Evolutionary conservation across 2,329 filamentous ascomycete genomes (phyloP).

Genomic region (Aspergillus chevalieri): DNA sequence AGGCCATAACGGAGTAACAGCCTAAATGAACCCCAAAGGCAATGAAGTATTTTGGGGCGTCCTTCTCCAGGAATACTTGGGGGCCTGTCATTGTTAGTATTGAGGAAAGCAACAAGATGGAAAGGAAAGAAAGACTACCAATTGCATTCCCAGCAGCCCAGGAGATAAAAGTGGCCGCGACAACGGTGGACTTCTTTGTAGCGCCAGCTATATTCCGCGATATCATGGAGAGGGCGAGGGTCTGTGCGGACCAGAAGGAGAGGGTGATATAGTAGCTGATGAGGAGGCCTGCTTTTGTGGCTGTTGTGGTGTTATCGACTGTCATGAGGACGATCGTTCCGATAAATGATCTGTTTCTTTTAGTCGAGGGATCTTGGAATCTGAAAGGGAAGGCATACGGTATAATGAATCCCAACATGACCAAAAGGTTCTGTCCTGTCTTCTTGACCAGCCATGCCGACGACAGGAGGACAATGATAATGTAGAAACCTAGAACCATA

Average conservation of each 20-base stretch:
- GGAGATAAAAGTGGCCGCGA: constrained; percentile 64
- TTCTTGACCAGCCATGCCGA: constrained; percentile 64
- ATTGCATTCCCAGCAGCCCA: constrained; percentile 65
- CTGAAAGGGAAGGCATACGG: constrained; percentile 45
- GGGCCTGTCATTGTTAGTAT: constrained; percentile 40
- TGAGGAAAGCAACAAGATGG: neutral
- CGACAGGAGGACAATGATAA: constrained; percentile 62
- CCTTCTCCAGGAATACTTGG: constrained; percentile 57
- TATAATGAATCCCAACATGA: constrained; percentile 61
- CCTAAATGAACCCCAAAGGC: constrained; percentile 65
- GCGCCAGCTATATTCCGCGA: constrained; percentile 65
- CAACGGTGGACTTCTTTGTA: constrained; percentile 64
- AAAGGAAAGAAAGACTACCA: constrained; percentile 32
- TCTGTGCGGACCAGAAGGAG: constrained; percentile 71
- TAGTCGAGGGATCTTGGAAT: neutral
- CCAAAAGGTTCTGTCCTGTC: constrained; percentile 60
- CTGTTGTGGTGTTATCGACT: constrained; percentile 51
- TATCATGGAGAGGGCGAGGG: constrained; percentile 60
- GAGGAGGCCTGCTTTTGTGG: constrained; percentile 60
- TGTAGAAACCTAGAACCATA: constrained; percentile 67
- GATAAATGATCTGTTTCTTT: constrained; percentile 52
- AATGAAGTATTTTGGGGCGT: constrained; percentile 61
- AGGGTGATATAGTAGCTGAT: constrained; percentile 71
- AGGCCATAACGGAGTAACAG: constrained; percentile 58
- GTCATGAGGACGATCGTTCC: constrained; percentile 69